Conservation (phyloP, 2,329 filamentous ascomycete genomes). For the Huntiella bhutanensis region DNA sequence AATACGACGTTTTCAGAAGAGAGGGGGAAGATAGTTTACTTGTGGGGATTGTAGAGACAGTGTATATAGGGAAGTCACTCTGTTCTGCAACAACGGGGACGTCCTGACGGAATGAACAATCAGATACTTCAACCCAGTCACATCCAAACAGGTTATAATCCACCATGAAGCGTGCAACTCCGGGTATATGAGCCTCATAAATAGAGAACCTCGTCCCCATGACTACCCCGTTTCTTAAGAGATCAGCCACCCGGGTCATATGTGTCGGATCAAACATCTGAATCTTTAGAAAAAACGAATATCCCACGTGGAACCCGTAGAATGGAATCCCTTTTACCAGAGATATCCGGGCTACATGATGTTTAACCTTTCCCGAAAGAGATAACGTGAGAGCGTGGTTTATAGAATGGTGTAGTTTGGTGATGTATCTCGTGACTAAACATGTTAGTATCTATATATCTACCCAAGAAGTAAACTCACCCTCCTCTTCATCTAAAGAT, state of each 20-base stretch:
- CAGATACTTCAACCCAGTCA: slow-evolving; percentile 20
- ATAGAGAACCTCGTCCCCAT: slow-evolving; percentile 74
- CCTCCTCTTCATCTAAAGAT: slow-evolving; percentile 43
- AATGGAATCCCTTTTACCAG: slow-evolving; percentile 87
- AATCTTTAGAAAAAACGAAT: slow-evolving; percentile 79
- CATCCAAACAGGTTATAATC: slow-evolving; percentile 97
- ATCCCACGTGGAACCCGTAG: slow-evolving; percentile 89
- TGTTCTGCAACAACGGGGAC: too few relatives aligned
- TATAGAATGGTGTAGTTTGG: slow-evolving; percentile 64
- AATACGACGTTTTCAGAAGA: slow-evolving; percentile 44
- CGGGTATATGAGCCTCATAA: slow-evolving; percentile 86
- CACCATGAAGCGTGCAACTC: slow-evolving; percentile 89
- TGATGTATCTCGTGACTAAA: slow-evolving; percentile 56
- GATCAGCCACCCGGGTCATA: slow-evolving; percentile 72
- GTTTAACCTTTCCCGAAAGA: slow-evolving; percentile 42
- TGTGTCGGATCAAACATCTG: slow-evolving; percentile 78
- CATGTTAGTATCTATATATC: background rate
- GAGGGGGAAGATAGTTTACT: slow-evolving; percentile 56
- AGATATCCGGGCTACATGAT: slow-evolving; percentile 62
- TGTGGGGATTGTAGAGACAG: too few relatives aligned
- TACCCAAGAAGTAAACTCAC: slow-evolving; percentile 24
- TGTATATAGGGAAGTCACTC: too few relatives aligned
- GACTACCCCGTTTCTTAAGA: slow-evolving; percentile 73
- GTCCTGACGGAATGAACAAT: too few relatives aligned
- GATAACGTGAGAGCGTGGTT: slow-evolving; percentile 77